Conservation (phyloP, 2,329 filamentous ascomycete genomes). For the Xylaria sp. region DNA sequence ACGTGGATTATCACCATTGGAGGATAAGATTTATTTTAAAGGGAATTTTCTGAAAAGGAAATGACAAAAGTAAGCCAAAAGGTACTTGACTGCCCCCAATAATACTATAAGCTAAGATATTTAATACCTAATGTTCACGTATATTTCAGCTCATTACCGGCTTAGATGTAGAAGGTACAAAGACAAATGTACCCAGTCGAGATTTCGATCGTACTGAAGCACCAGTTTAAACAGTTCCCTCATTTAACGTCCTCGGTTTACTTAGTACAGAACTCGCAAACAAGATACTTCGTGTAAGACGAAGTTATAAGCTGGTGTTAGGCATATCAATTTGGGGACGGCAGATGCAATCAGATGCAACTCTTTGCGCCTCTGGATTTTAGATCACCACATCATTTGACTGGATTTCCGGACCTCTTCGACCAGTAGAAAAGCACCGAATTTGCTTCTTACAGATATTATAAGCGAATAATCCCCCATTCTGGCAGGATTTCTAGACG, state of each 20-base stretch:
- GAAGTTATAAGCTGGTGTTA: conserved; percentile 3
- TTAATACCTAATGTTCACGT: too few species aligned
- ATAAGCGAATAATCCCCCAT: conserved; percentile 28
- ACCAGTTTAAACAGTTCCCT: background rate
- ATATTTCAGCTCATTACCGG: too few species aligned
- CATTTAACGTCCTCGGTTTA: background rate
- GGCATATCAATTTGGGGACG: background rate
- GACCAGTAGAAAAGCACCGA: conserved; percentile 25
- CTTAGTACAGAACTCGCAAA: background rate
- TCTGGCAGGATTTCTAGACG: conserved; percentile 18
- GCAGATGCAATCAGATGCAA: conserved; percentile 9
- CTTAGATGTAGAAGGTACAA: background rate
- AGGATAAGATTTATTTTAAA: conserved; percentile 1
- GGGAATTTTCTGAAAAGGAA: too few species aligned
- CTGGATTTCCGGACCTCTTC: conserved; percentile 4
- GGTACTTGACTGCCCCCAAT: too few species aligned
- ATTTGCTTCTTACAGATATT: conserved; percentile 30
- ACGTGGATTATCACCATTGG: conserved; percentile 11
- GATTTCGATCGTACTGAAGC: background rate
- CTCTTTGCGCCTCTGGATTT: conserved; percentile 16
- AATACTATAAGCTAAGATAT: too few species aligned
- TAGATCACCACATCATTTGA: conserved; percentile 24
- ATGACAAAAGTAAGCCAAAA: background rate
- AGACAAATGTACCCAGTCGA: background rate
- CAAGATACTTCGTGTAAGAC: background rate